Base-by-base conservation (phyloP, 352 stramenopile species). In the Phytopythium aichiense region DNA sequence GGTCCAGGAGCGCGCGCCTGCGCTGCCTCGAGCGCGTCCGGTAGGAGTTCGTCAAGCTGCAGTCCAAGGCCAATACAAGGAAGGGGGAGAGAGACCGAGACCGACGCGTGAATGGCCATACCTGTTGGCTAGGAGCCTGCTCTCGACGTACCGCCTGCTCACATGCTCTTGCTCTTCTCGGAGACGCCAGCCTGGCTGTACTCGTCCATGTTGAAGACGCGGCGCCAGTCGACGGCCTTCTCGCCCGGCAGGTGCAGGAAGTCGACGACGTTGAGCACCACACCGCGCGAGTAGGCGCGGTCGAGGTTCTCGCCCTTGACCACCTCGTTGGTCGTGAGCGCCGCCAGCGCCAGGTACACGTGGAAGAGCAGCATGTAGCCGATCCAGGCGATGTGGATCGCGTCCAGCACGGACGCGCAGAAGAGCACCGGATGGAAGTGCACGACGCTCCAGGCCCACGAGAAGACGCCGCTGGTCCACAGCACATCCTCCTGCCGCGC, bases 271-370 rank as follows among this genome's bases (percentile, higher is more conserved):
- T 93, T 93, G 20, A 56, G 65, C n/a, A 73, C 31, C 13, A 86
- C 59, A 0, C 81, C 84, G 33, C 77, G 74, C 6, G 84, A 91
- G 55, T 87, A 93, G 22, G 68, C 72, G 15, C 71, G 76, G 25
- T 74, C 50, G 12, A 73, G 60, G 60, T 86, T 88, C 55, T 88
- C 79, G 45, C 67, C 69, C 64, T 87, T 91, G 23, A 93, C 73
- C n/a, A 91, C 74, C 53, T 93, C 84, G 63, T 93, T 91, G 23
- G 84, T 93, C 43, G 84, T 93, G 37, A 88, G 76, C 13, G 78
- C 76, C 30, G 72, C 72, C 30, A 74, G 63, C 49, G 87, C 59
- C 37, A 91, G 70, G 69, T 88, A 93, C 6, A 74, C 25, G 61
- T 93, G 78, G 68, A 91, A 88, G 25, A 77, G 37, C 7, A 91